Conservation (phyloP, 352 stramenopile genomes). For the Pythium chondricola region DNA sequence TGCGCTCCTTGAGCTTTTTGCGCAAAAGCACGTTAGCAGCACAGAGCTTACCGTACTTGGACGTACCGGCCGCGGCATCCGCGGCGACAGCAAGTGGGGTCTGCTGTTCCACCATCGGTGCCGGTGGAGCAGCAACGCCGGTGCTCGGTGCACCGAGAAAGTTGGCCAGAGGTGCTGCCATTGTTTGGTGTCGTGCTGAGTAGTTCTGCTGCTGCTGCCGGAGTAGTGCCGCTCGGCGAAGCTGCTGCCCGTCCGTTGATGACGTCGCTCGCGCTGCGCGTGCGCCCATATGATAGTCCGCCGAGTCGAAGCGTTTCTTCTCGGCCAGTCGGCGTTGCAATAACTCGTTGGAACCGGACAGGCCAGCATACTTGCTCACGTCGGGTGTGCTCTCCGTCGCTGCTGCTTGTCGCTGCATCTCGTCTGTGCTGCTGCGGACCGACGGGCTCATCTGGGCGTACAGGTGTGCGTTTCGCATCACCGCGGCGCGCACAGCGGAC, state of each 20-base stretch:
- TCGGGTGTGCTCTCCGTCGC: neutral
- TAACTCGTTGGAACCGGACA: constrained; percentile 30
- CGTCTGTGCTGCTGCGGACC: constrained; percentile 13
- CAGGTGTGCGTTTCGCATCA: constrained; percentile 12
- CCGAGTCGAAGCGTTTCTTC: constrained; percentile 33
- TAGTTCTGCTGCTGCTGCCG: constrained; percentile 16
- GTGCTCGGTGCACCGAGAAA: neutral
- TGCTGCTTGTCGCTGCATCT: too few species aligned
- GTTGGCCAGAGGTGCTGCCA: neutral
- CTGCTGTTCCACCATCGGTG: neutral
- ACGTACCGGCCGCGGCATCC: neutral
- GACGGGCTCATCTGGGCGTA: constrained; percentile 44
- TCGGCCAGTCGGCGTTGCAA: constrained; percentile 28
- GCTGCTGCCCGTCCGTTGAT: neutral
- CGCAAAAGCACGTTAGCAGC: constrained; percentile 72
- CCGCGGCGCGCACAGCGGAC: constrained; percentile 24
- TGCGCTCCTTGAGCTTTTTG: constrained; percentile 73
- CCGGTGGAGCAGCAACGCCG: neutral
- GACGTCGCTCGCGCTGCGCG: neutral
- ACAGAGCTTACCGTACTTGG: constrained; percentile 60
- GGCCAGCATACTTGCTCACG: constrained; percentile 34
- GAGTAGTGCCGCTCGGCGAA: neutral
- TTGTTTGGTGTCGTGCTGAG: constrained; percentile 4
- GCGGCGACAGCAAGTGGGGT: neutral
- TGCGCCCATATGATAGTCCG: constrained; percentile 13